phyloP scores from a whole-genome alignment of 1,284 basidiomycete species.

The Chiua sp. region DNA sequence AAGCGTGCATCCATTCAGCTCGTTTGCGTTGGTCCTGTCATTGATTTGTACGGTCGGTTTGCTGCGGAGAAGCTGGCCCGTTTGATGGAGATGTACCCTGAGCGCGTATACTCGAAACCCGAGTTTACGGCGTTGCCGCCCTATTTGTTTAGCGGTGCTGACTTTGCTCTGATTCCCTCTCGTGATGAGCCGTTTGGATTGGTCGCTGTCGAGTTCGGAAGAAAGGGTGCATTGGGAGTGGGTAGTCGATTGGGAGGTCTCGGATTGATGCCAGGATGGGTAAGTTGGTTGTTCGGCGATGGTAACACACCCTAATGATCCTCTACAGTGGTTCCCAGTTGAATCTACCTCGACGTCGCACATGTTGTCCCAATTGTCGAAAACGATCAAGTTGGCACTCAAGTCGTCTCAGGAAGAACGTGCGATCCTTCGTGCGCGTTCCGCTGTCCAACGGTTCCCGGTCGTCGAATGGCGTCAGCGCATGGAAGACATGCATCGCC shows the following conservation, averaged over 20 bases:
- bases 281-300: constrained; percentile 44
- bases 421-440: constrained; percentile 88
- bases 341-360: constrained; percentile 90
- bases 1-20: constrained; percentile 88
- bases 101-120: constrained; percentile 91
- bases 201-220: constrained; percentile 93
- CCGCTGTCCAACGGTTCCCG: constrained; percentile 93
- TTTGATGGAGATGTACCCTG: constrained; percentile 93
- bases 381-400: constrained; percentile 92
- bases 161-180: constrained; percentile 93
- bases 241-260: constrained; percentile 92
- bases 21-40: constrained; percentile 90
- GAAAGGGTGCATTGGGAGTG: constrained; percentile 94
- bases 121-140: constrained; percentile 95
- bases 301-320: constrained; percentile 6
- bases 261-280: constrained; percentile 97
- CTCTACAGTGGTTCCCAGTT: constrained; percentile 87
- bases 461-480: constrained; percentile 96
- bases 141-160: constrained; percentile 91
- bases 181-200: constrained; percentile 95
- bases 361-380: constrained; percentile 93
- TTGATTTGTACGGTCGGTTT: constrained; percentile 92
- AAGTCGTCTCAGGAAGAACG: constrained; percentile 91
- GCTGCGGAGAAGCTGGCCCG: constrained; percentile 91
- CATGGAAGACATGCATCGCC: constrained; percentile 92